Evolutionary conservation across 176 grass and related monocot species (phyloP).

Genomic region (Elymus sibiricus): DNA sequence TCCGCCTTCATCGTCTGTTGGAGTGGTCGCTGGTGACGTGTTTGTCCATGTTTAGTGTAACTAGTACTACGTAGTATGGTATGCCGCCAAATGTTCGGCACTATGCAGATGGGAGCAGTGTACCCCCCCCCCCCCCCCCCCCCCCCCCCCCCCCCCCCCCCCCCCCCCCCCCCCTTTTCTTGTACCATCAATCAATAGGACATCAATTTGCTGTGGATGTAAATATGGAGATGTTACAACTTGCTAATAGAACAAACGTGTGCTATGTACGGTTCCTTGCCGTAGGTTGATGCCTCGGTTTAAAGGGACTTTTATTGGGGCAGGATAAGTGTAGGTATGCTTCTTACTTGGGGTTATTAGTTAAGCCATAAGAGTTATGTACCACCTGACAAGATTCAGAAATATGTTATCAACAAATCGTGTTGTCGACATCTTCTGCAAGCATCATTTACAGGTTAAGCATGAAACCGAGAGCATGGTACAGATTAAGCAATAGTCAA

Average conservation of each 20-base stretch:
- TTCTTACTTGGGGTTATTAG: conserved; percentile 1
- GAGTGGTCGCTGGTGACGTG: not conserved
- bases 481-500: not conserved
- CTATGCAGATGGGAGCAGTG: not conserved
- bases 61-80: no score
- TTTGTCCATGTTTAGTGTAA: not conserved
- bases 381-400: not conserved
- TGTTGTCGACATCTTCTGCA: not conserved
- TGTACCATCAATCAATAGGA: not conserved
- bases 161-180: no score
- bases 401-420: not conserved
- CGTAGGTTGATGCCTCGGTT: not conserved
- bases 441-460: not conserved
- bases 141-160: no score
- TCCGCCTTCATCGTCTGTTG: no score
- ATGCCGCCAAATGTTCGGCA: not conserved
- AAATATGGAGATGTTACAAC: not conserved
- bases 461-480: not conserved
- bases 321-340: not conserved
- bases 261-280: not conserved
- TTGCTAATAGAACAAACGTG: not conserved
- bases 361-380: not conserved
- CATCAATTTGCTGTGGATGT: not conserved
- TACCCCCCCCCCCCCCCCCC: no score
- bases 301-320: not conserved